Conservation (phyloP, 192 early-diverging fungal species). For the Coemansia erecta region DNA sequence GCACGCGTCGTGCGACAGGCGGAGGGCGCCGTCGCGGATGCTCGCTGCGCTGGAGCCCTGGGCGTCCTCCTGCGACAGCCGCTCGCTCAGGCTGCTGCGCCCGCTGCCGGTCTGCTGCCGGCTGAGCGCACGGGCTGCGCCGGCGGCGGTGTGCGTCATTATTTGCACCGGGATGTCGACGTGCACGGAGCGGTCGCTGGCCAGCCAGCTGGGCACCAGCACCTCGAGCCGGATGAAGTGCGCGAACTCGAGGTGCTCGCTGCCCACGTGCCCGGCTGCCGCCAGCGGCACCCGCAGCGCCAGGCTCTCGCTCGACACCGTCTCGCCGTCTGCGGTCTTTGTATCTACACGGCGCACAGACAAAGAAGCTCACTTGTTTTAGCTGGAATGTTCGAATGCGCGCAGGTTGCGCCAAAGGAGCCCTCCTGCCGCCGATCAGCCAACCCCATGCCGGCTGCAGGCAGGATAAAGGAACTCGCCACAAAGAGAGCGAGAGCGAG, state of each 20-base stretch:
- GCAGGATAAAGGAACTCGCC: too few species aligned
- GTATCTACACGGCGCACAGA: conserved; percentile 21
- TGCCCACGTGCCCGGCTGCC: conserved; percentile 29
- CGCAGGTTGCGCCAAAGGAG: too few species aligned
- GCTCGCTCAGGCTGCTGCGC: conserved; percentile 19
- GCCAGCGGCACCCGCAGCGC: conserved; percentile 24
- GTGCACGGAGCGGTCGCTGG: conserved; percentile 42
- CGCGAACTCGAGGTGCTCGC: conserved; percentile 35
- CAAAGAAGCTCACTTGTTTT: background rate
- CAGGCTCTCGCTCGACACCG: conserved; percentile 21
- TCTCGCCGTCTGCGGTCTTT: conserved; percentile 18
- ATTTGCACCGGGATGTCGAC: conserved; percentile 45
- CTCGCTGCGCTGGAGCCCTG: conserved; percentile 14
- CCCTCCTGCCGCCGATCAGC: too few species aligned
- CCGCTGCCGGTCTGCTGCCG: background rate
- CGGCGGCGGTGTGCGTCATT: conserved; percentile 40
- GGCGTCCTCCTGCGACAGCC: conserved; percentile 13
- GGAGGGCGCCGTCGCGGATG: background rate
- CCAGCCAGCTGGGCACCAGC: conserved; percentile 37
- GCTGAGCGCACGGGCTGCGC: too few species aligned
- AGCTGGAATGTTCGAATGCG: too few species aligned
- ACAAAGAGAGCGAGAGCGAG: too few species aligned
- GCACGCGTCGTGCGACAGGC: conserved; percentile 13
- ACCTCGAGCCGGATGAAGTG: conserved; percentile 49
- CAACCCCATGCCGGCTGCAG: too few species aligned